Evolutionary conservation across 140 eudicot species (phyloP).

Genomic region (Anethum foeniculum): DNA sequence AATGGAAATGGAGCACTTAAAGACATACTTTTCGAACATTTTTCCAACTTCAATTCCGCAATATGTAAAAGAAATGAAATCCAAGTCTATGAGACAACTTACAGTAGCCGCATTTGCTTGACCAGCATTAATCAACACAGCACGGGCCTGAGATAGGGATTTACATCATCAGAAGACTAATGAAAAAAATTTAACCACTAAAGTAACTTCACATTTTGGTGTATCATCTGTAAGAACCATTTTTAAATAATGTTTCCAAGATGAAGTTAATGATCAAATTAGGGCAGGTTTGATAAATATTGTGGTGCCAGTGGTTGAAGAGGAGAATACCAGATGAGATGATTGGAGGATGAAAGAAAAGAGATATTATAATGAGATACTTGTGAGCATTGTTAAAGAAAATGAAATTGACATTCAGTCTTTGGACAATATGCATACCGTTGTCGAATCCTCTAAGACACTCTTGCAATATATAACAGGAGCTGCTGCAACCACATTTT

Average conservation of each 20-base stretch:
- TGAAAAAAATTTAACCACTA: not conserved
- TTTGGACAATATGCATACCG: conserved; percentile 36
- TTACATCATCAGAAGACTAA: conserved; percentile 2
- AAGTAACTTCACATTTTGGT: not conserved
- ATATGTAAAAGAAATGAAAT: not conserved
- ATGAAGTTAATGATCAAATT: not conserved
- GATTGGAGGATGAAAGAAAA: not conserved
- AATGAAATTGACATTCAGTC: not conserved
- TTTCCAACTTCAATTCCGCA: not conserved
- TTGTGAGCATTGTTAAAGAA: not conserved
- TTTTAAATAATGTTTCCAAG: not conserved
- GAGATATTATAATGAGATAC: not conserved
- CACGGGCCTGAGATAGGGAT: conserved; percentile 67
- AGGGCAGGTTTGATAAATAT: not conserved
- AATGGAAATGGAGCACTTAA: not conserved
- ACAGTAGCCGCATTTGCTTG: conserved; percentile 99
- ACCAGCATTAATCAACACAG: conserved; percentile 94
- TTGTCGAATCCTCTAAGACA: conserved; percentile 51
- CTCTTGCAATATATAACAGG: conserved; percentile 85
- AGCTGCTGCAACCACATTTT: conserved; percentile 94
- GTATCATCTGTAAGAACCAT: not conserved
- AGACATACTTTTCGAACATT: not conserved
- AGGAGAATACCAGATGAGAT: not conserved
- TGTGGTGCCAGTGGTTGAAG: not conserved
- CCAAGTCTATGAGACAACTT: conserved; percentile 19